Evolutionary conservation across 108 stramenopile species (phyloP).

Genomic region (Schizochytrium sp.): DNA sequence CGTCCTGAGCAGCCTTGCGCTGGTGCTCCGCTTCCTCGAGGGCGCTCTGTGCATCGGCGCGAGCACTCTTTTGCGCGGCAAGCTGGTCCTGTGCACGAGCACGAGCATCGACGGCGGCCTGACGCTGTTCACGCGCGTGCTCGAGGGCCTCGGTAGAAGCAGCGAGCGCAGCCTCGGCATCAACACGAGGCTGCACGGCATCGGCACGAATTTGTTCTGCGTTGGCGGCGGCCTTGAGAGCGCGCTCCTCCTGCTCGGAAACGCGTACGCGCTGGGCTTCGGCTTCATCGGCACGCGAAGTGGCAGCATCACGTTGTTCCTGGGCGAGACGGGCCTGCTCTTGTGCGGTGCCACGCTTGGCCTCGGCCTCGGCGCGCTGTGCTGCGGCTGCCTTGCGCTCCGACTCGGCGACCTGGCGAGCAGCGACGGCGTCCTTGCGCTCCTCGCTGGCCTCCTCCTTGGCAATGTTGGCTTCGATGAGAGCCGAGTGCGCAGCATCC

Average conservation of each 20-base stretch:
- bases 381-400: neutral
- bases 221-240: neutral
- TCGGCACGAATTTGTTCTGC: neutral
- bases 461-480: neutral
- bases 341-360: neutral
- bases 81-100: neutral
- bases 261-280: neutral
- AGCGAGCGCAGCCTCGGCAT: neutral
- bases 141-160: neutral
- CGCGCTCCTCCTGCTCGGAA: neutral
- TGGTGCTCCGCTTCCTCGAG: neutral
- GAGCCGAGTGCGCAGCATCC: neutral
- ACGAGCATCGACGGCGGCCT: neutral
- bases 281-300: neutral
- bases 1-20: neutral
- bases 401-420: neutral
- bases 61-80: neutral
- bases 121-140: neutral
- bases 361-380: neutral
- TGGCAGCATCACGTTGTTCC: neutral
- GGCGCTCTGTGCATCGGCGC: neutral
- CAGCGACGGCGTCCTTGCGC: neutral
- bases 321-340: neutral
- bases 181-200: neutral
- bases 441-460: slow-evolving; percentile 8